Conservation (phyloP, 495 filamentous ascomycete genomes). For the Hypoxylon cercidicola region DNA sequence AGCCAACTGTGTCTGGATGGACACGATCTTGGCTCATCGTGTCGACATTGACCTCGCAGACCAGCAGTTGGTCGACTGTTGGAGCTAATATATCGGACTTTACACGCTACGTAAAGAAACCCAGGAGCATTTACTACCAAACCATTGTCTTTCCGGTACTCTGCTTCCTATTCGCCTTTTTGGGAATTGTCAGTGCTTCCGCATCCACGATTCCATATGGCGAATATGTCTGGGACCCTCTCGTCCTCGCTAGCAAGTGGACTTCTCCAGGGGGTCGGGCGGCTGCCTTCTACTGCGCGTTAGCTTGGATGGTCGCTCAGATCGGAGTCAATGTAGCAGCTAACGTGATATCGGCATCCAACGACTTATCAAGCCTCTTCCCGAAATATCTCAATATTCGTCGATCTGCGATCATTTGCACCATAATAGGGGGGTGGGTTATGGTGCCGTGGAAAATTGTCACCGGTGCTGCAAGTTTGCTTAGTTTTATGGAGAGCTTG, state of each 20-base stretch:
- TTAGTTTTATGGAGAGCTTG: conserved; percentile 53
- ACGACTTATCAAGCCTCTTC: conserved; percentile 3
- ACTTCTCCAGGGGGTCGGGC: conserved; percentile 5
- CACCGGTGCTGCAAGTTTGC: conserved; percentile 50
- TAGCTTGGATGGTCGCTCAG: conserved; percentile 1
- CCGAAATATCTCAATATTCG: conserved; percentile 10
- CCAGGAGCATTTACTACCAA: conserved; percentile 1
- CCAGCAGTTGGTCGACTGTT: background rate
- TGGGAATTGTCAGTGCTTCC: conserved; percentile 7
- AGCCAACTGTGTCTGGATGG: no score
- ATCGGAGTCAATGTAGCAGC: conserved; percentile 4
- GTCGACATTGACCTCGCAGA: no score
- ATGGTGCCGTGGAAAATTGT: conserved; percentile 58
- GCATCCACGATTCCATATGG: background rate
- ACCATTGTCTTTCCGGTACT: conserved; percentile 2
- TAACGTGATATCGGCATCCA: conserved; percentile 6
- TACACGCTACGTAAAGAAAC: conserved; percentile 8
- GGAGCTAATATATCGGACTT: conserved; percentile 3
- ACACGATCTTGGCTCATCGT: no score
- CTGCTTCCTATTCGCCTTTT: conserved; percentile 1
- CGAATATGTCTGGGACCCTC: conserved; percentile 3
- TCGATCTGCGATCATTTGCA: background rate
- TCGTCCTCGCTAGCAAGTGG: background rate
- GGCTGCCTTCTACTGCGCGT: conserved; percentile 10
- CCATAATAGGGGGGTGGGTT: conserved; percentile 11